Conservation (phyloP, 495 filamentous ascomycete species). For the Podospora pseudoanserina region DNA sequence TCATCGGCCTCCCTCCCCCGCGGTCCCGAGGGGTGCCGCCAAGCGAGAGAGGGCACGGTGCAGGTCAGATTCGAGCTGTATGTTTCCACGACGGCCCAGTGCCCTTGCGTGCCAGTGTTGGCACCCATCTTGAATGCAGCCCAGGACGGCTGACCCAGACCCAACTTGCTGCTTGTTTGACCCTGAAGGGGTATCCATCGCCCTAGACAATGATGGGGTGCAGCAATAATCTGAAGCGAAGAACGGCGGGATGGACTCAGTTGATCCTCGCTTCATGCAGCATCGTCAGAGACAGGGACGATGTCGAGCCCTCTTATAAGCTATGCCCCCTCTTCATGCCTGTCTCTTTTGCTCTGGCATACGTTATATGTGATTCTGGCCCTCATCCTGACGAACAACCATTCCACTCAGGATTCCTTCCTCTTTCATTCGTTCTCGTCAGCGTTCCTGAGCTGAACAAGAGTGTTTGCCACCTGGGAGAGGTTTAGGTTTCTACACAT, state of each 20-base stretch:
- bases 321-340: constrained; percentile 21
- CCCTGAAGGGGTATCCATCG: constrained; percentile 9
- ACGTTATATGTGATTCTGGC: constrained; percentile 36
- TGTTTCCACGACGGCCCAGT: constrained; percentile 20
- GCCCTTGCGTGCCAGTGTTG: constrained; percentile 44
- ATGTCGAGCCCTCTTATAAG: constrained; percentile 25
- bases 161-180: constrained; percentile 11
- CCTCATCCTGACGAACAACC: constrained; percentile 29
- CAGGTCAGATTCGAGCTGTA: constrained; percentile 11
- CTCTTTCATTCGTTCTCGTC: constrained; percentile 46
- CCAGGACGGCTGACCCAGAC: not conserved
- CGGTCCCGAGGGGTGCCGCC: constrained; percentile 13
- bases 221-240: constrained; percentile 20
- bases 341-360: constrained; percentile 18
- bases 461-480: constrained; percentile 9
- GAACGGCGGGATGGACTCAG: constrained; percentile 8
- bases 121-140: constrained; percentile 13
- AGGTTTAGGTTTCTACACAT: constrained; percentile 6
- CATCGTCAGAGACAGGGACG: constrained; percentile 4
- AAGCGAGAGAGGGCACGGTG: constrained; percentile 12
- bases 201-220: constrained; percentile 18
- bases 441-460: constrained; percentile 15
- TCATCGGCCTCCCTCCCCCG: constrained; percentile 7
- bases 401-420: constrained; percentile 52
- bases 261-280: constrained; percentile 18